Evolutionary conservation across 208 protist genomes (phyloP).

Genomic region (Acanthamoeba lenticulata): DNA sequence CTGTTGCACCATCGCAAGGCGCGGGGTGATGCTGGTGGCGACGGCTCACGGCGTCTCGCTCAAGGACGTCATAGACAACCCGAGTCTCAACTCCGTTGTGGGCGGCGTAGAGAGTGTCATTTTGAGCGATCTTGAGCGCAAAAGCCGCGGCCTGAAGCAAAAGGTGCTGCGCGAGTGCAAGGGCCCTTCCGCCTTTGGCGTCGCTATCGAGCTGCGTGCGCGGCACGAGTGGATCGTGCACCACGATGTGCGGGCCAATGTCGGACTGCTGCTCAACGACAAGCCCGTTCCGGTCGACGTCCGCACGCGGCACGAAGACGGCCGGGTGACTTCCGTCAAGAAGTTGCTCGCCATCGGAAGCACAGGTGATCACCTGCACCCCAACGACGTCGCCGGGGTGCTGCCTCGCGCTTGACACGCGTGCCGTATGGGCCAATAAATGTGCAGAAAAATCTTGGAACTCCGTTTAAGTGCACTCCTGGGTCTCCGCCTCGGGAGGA

Average conservation of each 20-base stretch:
- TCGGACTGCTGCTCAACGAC: not conserved
- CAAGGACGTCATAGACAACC: constrained; percentile 90
- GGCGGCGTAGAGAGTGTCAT: constrained; percentile 92
- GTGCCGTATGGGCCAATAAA: too few relatives aligned
- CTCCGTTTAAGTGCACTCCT: too few relatives aligned
- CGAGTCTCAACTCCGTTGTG: constrained; percentile 82
- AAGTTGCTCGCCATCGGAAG: too few relatives aligned
- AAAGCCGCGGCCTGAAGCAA: constrained; percentile 88
- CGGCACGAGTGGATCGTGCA: not conserved
- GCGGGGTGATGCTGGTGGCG: constrained; percentile 91
- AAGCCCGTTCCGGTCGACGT: not conserved
- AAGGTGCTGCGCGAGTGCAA: constrained; percentile 91
- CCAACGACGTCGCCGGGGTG: too few relatives aligned
- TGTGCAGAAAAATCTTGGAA: too few relatives aligned
- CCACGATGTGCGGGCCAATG: not conserved
- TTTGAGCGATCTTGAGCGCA: constrained; percentile 90
- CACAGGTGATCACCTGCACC: too few relatives aligned
- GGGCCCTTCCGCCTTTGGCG: constrained; percentile 87
- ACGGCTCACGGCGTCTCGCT: constrained; percentile 92
- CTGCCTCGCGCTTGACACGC: too few relatives aligned
- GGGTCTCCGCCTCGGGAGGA: too few relatives aligned
- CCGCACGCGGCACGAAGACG: not conserved
- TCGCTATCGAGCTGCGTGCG: constrained; percentile 87
- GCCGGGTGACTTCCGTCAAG: too few relatives aligned
- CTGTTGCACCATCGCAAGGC: constrained; percentile 83